Base-by-base conservation (phyloP, 148 eudicot species). In the Amaranthus cruentus region DNA sequence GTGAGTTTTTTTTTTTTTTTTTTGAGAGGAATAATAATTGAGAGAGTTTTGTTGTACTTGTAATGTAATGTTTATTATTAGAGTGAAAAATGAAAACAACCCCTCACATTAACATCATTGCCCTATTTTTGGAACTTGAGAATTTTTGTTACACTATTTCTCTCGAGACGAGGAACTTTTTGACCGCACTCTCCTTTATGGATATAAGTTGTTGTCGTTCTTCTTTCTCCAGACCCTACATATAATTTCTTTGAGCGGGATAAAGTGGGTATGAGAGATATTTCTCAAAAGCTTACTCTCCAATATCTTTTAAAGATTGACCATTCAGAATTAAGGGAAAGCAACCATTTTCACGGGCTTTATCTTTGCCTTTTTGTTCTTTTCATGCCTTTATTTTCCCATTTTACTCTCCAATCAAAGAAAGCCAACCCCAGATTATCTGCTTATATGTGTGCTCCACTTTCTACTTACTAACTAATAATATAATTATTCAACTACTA, bases 311-410 rank as follows among this genome's bases (percentile, higher is more conserved):
- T 4, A 4, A 44, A 77, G 49, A 43, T 15, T 51, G 18, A 69
- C 71, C 43, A 43, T 15, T 51, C 46, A 69, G 47, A 53, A 54
- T 53, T 18, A 65, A 18, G 11, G 52, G 3, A 56, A 77, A 55
- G 71, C n/a, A 42, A 62, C 54, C 43, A 14, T 65, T 38, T 51
- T 66, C 50, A 47, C 62, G 55, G 72, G 42, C 70, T 75, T 5
- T 4, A 18, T 46, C 79, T 75, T 79, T 70, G 38, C 68, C 70
- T 75, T 79, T 73, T 83, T 63, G 75, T 76, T 74, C 78, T 78
- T 75, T 79, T 62, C 4, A 76, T 77, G 73, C 62, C 50, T 73
- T 71, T 10, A 46, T 74, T 46, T 55, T 71, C 73, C 13, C n/a
- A 55, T 55, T 61, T 72, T 61, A 51, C 42, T 61, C 76, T 75